Conservation (phyloP, 352 stramenopile species). For the Phytophthora kernoviae region DNA sequence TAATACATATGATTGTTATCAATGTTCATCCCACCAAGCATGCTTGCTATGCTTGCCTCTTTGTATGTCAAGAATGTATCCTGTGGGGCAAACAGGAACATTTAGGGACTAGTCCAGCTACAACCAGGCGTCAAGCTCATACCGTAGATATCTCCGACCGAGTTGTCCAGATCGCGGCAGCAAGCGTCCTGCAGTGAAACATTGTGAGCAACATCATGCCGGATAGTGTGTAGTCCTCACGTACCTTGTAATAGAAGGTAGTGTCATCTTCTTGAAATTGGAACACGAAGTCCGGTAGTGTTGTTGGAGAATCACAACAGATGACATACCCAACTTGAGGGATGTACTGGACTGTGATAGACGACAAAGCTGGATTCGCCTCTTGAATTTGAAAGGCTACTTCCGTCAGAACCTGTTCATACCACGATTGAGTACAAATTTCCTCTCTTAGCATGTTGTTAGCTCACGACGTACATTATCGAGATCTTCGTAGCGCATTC, state of each 20-base stretch:
- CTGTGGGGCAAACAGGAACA: conserved; percentile 31
- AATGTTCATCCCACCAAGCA: background rate
- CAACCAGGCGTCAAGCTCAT: background rate
- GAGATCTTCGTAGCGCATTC: conserved; percentile 79
- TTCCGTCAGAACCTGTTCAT: conserved; percentile 74
- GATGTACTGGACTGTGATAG: conserved; percentile 87
- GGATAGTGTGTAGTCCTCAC: background rate
- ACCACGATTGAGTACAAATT: conserved; percentile 2
- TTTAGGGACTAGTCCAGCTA: conserved; percentile 7
- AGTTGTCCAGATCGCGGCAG: conserved; percentile 80
- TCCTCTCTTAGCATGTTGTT: background rate
- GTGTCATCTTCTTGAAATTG: conserved; percentile 89
- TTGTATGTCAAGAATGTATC: conserved; percentile 83
- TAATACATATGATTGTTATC: background rate
- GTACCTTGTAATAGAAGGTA: conserved; percentile 89
- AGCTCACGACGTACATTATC: conserved; percentile 58
- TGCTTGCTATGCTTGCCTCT: conserved; percentile 43
- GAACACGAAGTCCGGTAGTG: conserved; percentile 79
- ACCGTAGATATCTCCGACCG: conserved; percentile 87
- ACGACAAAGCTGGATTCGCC: conserved; percentile 64
- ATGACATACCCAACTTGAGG: conserved; percentile 89
- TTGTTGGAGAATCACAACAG: conserved; percentile 71
- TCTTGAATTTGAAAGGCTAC: conserved; percentile 85
- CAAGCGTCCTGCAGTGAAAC: conserved; percentile 55
- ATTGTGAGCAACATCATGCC: background rate